Conservation (phyloP, 768 basidiomycete species). For the Cystofilobasidium ferigula region DNA sequence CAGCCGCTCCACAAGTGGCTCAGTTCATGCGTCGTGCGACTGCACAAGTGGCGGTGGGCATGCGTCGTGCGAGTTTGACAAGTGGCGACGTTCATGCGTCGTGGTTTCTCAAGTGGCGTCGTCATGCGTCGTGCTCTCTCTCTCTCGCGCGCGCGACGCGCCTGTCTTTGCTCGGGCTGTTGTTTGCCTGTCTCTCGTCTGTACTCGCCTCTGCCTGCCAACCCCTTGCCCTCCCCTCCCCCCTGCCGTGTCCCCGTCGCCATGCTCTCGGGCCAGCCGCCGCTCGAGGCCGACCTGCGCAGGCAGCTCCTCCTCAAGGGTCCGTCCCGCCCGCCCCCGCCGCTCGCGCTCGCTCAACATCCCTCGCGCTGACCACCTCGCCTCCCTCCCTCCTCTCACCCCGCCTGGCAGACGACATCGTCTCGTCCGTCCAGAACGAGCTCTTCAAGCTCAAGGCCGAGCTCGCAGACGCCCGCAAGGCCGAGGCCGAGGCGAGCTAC, state of each 20-base stretch:
- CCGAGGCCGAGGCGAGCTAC: constrained; percentile 32
- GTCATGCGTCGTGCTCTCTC: too few species aligned
- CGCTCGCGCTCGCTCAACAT: not conserved
- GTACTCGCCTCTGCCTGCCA: not conserved
- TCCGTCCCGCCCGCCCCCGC: constrained; percentile 18
- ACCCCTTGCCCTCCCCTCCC: not conserved
- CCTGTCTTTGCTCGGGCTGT: too few species aligned
- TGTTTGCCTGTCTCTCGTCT: too few species aligned
- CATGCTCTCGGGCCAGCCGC: constrained; percentile 33
- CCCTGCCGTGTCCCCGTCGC: not conserved
- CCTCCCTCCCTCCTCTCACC: not conserved
- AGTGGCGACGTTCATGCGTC: too few species aligned
- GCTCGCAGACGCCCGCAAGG: constrained; percentile 2
- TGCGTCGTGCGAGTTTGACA: too few species aligned
- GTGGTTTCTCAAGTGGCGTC: too few species aligned
- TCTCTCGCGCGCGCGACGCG: too few species aligned
- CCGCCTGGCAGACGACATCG: constrained; percentile 30
- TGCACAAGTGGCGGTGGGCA: too few species aligned
- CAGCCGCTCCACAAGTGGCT: too few species aligned
- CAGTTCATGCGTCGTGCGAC: too few species aligned
- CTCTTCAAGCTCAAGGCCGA: constrained; percentile 28
- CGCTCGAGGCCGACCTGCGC: constrained; percentile 32
- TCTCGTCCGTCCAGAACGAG: constrained; percentile 35
- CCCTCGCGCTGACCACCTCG: not conserved
- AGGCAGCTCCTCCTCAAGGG: constrained; percentile 35